Base-by-base conservation (phyloP, 257 asterid genomes). In the Phtheirospermum japonicum region DNA sequence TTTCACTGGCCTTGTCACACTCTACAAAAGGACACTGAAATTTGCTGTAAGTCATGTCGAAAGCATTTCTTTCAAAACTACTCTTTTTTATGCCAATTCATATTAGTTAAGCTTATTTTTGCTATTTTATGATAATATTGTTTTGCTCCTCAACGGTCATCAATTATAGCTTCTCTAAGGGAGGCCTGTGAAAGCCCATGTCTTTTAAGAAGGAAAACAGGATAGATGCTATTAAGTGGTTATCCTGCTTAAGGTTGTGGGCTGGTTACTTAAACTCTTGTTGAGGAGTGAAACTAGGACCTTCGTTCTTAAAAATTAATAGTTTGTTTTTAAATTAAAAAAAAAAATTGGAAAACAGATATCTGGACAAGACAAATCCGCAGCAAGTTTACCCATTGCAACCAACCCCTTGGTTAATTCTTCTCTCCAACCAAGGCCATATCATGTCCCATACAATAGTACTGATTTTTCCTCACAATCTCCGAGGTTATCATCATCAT, bases 1-100 rank as follows among this genome's bases (percentile, higher is more conserved):
- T 57, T 93, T 89, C 75, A 74, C 97, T 49, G 95, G 99, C 11
- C 86, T 87, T 2, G 91, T 93, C 26, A 81, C 91, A 34, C 88
- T 93, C 58, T 82, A 77, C 77, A 87, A 77, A 52, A 78, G 80
- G 75, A 87, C 97, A 3, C 67, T 93, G 66, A 93, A 77, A 79
- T 89, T 93, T 69, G 94, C 85, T 4, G 99, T 89, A 71, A 18
- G 87, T 69, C 17, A 17, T 37, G 5, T 7, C 16, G 3, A 7
- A 7, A 2, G 1, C 56, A 18, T 9, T 0, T 18, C 12, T 10
- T 50, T 50, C n/a, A 18, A 12, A 42, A 42, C 9, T 6, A 5
- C 10, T 9, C 19, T n/a, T 5, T n/a, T 46, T 46, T n/a, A 0
- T n/a, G 9, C n/a, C n/a, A n/a, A n/a, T n/a, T n/a, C n/a, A n/a